Base-by-base conservation (phyloP, 345 rosid species). In the Leavenworthia alabamica region DNA sequence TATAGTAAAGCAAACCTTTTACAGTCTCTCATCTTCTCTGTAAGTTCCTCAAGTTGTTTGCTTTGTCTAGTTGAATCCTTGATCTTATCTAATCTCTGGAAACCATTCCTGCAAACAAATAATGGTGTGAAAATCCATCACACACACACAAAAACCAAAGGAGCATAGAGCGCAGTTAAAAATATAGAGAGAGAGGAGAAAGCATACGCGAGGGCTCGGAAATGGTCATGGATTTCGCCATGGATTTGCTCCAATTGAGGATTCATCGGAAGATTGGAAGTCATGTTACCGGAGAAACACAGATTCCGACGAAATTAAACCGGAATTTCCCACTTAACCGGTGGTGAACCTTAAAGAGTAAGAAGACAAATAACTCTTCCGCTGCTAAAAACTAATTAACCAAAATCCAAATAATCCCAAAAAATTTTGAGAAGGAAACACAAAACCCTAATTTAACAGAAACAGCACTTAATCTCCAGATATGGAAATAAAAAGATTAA, bases 241-340 rank as follows among this genome's bases (percentile, higher is more conserved):
- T 89, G 96, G 89, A 86, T 89, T 90, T 86, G 98, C 83, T 92
- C 96, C 84, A 92, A 72, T 79, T 83, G 91, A 62, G 95, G 86
- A 56, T 65, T 80, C 96, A 86, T 84, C 70, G 75, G 92, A 60
- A 91, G 72, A 32, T 80, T 80, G 33, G 71, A 33, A 33, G 91
- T 82, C 95, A 84, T 86, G 15, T 43, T 66, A 64, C 66, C 81
- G 70, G 83, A 67, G 73, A 74, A 73, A 27, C 20, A 45, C 10
- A 59, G 67, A 70, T 55, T 63, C 74, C 69, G 76, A 77, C 71
- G 29, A 56, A 19, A 3, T 0, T 2, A 31, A 64, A 32, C 14
- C 55, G 70, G 66, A 64, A 48, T 20, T 39, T 3, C 2, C 15
- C n/a, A 9, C 14, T 49, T 7, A 63, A 23, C 53, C 63, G 64